These are phyloP conservation scores for Nakazawaea ishiwadae DNA, from an alignment of 805 yeast species.

Conservation along the genomic window DNA sequence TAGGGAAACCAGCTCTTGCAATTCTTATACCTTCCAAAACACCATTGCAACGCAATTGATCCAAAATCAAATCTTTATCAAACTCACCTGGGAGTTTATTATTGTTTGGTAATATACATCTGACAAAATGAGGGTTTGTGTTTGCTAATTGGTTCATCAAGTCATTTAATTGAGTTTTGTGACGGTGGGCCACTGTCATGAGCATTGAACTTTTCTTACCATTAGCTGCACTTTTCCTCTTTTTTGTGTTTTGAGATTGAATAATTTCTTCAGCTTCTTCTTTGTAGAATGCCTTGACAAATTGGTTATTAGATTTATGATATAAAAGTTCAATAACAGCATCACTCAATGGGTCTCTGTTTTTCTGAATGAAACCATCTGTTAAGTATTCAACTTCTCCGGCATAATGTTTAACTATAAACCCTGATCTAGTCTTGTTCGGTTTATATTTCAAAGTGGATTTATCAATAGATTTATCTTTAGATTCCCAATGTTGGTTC, in stretches of 20 bases:
- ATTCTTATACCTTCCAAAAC: constrained; percentile 96
- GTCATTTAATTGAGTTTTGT: constrained; percentile 74
- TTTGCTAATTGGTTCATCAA: constrained; percentile 67
- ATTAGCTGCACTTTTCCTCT: constrained; percentile 19
- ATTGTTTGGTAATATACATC: constrained; percentile 91
- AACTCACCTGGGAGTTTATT: constrained; percentile 66
- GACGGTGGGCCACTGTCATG: constrained; percentile 83
- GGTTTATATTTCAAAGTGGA: constrained; percentile 54
- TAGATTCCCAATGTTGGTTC: constrained; percentile 55
- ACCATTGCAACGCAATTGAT: constrained; percentile 94
- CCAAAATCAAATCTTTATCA: constrained; percentile 72
- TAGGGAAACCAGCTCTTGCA: constrained; percentile 96
- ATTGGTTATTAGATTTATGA: constrained; percentile 50
- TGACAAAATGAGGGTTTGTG: constrained; percentile 94
- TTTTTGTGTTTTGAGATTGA: constrained; percentile 17
- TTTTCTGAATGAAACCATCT: constrained; percentile 91
- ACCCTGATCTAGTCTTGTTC: constrained; percentile 71
- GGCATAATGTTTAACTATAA: constrained; percentile 88
- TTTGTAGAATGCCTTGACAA: constrained; percentile 53
- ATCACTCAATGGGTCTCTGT: constrained; percentile 88
- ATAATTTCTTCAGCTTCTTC: constrained; percentile 22
- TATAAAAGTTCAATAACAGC: constrained; percentile 48
- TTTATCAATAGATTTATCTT: constrained; percentile 20
- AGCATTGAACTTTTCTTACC: constrained; percentile 33
- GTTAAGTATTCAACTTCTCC: constrained; percentile 93